phyloP scores from a whole-genome alignment of 495 filamentous ascomycete genomes.

The Xylaria longipes region DNA sequence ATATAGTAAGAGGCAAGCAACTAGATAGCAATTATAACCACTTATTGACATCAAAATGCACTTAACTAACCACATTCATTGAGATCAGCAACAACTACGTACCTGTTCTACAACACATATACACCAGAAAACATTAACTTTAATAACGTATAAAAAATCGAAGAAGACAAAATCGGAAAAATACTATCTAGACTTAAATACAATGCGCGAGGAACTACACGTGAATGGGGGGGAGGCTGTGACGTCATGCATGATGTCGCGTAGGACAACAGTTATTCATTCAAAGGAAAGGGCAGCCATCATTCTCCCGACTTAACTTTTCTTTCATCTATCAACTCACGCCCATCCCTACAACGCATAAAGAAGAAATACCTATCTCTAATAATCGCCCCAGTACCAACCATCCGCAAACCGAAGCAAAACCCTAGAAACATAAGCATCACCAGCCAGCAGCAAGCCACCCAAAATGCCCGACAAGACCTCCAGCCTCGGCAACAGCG shows the following conservation, averaged over 20 bases:
- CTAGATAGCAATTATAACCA: neutral
- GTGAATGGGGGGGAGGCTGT: too few relatives aligned
- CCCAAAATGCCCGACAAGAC: neutral
- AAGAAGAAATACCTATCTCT: neutral
- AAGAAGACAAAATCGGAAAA: too few relatives aligned
- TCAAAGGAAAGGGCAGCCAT: neutral
- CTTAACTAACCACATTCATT: too few relatives aligned
- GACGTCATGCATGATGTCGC: neutral
- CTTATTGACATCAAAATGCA: too few relatives aligned
- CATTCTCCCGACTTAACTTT: neutral
- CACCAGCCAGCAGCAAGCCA: neutral
- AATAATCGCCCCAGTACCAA: neutral
- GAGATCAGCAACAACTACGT: too few relatives aligned
- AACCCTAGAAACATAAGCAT: neutral
- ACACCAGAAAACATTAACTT: too few relatives aligned
- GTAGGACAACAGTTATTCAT: neutral
- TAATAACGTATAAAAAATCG: too few relatives aligned
- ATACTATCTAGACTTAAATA: too few relatives aligned
- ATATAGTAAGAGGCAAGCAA: neutral
- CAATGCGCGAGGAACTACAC: too few relatives aligned
- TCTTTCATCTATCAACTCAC: neutral
- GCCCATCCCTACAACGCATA: too few relatives aligned
- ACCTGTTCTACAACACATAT: too few relatives aligned
- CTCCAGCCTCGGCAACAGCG: constrained; percentile 6
- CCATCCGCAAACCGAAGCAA: neutral